Evolutionary conservation across 2,329 filamentous ascomycete species (phyloP), one percentile per base, ranked within the genome.

Genomic region (Cyphellophora europaea): DNA sequence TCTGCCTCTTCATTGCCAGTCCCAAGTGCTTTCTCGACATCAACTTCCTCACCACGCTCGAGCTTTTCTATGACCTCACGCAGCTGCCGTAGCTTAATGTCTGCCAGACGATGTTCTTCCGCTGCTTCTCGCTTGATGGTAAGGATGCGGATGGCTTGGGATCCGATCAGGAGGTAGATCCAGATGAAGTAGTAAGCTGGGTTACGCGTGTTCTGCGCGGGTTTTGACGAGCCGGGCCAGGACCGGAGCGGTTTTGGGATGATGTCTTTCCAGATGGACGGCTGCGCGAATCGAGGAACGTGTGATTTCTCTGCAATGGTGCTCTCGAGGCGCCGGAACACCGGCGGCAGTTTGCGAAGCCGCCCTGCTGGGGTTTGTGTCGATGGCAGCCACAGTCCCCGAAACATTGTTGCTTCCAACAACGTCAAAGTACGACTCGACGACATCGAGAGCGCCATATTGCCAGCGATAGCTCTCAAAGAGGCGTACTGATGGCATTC

Each of bases 81-180:
- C 40, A 98, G 59, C 18, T 86, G 54, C 3, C 70, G 72, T 43
- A 98, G 82, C 53, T 83, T 81, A 5, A 83, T 77, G 48, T 94
- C 83, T 4, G 87, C 79, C 47, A 78, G 77, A 33, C 88, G 76
- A 52, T 70, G 75, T 49, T 82, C 88, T 6, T 78, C 75, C 19
- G 71, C 68, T 52, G 79, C 82, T 33, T 88, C 79, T 49, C 82
- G 83, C 50, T 79, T 81, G 50, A 96, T 57, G 21, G 78, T 71
- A 52, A 98, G 80, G 70, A 91, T 83, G 51, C 95, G 84, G 49
- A 98, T 95, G 11, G 89, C 84, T 69, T 95, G 93, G 42, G 86
- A 94, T 3, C 93, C 93, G 45, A 96, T 89, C 44, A 96, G 71
- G 27, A 87, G 66, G 52, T 87, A 87, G 44, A 89, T 84, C 49